Base-by-base conservation (phyloP, 2,329 filamentous ascomycete genomes). In the Curvularia sp. region DNA sequence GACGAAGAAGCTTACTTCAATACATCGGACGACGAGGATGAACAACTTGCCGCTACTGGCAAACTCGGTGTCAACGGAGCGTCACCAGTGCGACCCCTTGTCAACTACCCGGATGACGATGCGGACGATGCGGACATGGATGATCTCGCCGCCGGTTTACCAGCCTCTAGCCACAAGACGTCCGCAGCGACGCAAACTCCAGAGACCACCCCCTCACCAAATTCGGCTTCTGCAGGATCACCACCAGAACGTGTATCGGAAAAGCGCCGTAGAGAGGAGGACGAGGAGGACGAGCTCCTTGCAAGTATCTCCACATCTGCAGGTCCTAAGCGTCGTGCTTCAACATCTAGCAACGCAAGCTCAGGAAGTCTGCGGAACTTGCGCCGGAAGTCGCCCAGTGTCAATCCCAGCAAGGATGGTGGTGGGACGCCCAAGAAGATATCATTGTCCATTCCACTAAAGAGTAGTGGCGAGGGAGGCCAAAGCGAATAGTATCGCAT, bases 1-100 rank as follows among this genome's bases (percentile, higher is more conserved):
- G 87, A 89, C 10, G 92, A 97, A 75, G 94, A 97, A 70, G 92
- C 94, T 42, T 99, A 98, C 77, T 98, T 96, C 84, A 94, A 96
- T 69, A 87, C 86, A 0, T 92, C 91, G 0, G 93, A 97, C 67
- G 91, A 95, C 46, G 93, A 97, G 6, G 91, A 92, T 12, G 81
- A 88, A 18, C 80, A 86, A 15, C 65, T 80, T 28, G 60, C 73
- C 12, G 57, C 63, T 18, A 58, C 70, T 5, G 69, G 63, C 19
- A 79, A 79, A 51, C 58, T 72, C 7, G 64, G 82, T 10, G 77
- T 82, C 6, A 93, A 93, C 65, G 91, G 87, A 23, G 83, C 84
- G 13, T 86, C 87, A 19, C 82, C 88, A 0, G 77, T 85, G 8
- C 78, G 85, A 49, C 90, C 90, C 1, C 80, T 98, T 21, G 95